These are phyloP conservation scores for Podaxis pistillaris DNA, from an alignment of 768 basidiomycete genomes.

Conservation along the genomic window DNA sequence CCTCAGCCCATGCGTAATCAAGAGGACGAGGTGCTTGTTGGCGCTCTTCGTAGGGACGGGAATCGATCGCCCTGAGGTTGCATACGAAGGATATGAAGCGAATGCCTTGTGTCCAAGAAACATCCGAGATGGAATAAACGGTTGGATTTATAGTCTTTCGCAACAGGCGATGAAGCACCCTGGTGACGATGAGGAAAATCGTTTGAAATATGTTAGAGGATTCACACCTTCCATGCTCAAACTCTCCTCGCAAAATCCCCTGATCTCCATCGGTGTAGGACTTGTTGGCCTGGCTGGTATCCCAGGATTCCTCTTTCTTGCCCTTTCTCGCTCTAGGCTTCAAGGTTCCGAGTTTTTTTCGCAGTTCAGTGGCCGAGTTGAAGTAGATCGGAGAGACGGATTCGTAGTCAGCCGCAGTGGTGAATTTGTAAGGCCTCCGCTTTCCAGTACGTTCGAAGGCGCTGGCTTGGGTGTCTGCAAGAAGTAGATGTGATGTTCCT, in stretches of 20 bases:
- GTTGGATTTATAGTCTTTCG: constrained; percentile 18
- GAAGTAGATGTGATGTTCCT: constrained; percentile 46
- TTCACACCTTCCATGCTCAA: constrained; percentile 47
- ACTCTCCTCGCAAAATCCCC: constrained; percentile 34
- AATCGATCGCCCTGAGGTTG: constrained; percentile 26
- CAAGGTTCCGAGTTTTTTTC: constrained; percentile 33
- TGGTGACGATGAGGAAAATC: constrained; percentile 5
- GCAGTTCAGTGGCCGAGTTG: constrained; percentile 26
- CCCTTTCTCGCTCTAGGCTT: constrained; percentile 37
- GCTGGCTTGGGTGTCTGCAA: constrained; percentile 31
- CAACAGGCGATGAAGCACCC: constrained; percentile 24
- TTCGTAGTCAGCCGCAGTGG: constrained; percentile 30
- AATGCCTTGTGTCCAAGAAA: constrained; percentile 22
- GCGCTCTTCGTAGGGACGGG: constrained; percentile 20
- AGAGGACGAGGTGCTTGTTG: constrained; percentile 24
- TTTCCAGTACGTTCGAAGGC: constrained; percentile 17
- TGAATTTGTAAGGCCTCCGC: constrained; percentile 4
- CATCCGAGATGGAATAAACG: constrained; percentile 21
- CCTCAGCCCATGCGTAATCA: constrained; percentile 38
- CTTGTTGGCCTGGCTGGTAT: constrained; percentile 44
- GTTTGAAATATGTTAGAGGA: not conserved
- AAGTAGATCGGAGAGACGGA: constrained; percentile 53
- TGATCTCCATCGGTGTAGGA: constrained; percentile 26
- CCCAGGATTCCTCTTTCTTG: constrained; percentile 23
- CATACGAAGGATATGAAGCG: constrained; percentile 26